These are phyloP conservation scores for Neonectria magnoliae DNA, from an alignment of 2,329 filamentous ascomycete genomes.

Conservation along the genomic window DNA sequence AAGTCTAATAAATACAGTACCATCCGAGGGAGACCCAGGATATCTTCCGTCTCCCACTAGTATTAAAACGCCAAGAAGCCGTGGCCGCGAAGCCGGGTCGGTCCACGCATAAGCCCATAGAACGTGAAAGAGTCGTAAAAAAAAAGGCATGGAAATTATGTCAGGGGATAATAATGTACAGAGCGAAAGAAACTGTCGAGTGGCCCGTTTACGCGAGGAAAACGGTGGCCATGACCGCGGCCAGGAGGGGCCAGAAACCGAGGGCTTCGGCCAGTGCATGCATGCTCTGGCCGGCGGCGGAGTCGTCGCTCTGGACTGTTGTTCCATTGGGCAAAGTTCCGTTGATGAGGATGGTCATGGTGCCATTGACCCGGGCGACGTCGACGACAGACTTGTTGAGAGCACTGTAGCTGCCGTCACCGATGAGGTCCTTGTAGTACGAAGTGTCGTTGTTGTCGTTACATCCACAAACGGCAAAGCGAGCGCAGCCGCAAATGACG, in stretches of 20 bases:
- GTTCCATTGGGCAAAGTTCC: constrained; percentile 81
- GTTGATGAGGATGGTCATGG: constrained; percentile 74
- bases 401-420: constrained; percentile 67
- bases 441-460: constrained; percentile 71
- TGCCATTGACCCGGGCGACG: constrained; percentile 70
- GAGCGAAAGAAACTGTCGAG: background rate
- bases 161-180: constrained; percentile 7
- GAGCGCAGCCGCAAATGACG: constrained; percentile 63
- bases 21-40: background rate
- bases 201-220: constrained; percentile 50
- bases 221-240: constrained; percentile 56
- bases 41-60: background rate
- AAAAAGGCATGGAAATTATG: constrained; percentile 14
- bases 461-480: constrained; percentile 66
- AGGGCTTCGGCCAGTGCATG: constrained; percentile 48
- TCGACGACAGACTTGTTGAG: constrained; percentile 71
- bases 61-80: constrained; percentile 11
- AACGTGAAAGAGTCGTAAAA: background rate
- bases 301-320: constrained; percentile 55
- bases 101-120: background rate
- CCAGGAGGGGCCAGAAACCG: constrained; percentile 62
- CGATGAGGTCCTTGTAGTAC: constrained; percentile 71
- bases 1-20: constrained; percentile 1
- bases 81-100: background rate
- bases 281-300: constrained; percentile 40